Evolutionary conservation across 2,329 filamentous ascomycete species (phyloP), one percentile per base, ranked within the genome.

Genomic region (Trichoderma endophyticum): DNA sequence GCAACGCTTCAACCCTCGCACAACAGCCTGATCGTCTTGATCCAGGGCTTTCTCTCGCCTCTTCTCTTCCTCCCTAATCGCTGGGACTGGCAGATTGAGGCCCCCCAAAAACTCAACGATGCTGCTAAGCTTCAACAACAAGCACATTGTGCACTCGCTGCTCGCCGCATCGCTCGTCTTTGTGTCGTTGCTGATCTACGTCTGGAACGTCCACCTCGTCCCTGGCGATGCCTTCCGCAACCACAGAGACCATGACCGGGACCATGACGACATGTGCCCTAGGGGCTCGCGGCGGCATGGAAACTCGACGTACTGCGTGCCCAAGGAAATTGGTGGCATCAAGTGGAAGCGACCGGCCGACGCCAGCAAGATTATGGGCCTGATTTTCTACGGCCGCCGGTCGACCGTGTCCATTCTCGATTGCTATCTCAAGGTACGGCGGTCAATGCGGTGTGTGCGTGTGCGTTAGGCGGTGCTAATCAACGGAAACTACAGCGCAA

Each of bases 371-470:
- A 77, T 86, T n/a, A 80, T 85, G 72, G 84, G 79, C 18, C 79
- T 86, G 71, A 82, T 86, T 1, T 86, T 86, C 71, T 86, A 80
- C 72, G 84, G 84, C 24, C 81, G 84, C 18, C 81, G 81, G 64
- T 77, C 80, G 70, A 81, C 82, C 11, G 82, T 85, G 28, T 82
- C 84, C 36, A 81, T 86, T 32, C 75, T 86, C 54, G 84, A 85
- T 73, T 86, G 84, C 72, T 86, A 86, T 72, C 75, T 84, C 43
- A 80, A 82, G 79, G 80, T 83, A 75, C 15, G 64, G 24, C 21
- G 18, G 26, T 21, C 36, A 21, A 21, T 48, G 26, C 7, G 36
- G 8, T 24, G 24, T 21, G n/a, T 30, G 12, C 5, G 15, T 21
- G 15, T 28, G 1, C 0, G 28, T 36, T 14, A 14, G 34, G 39